These are phyloP conservation scores for Kitagawia praeruptora DNA, from an alignment of 129 eudicot genomes.

Conservation along the genomic window DNA sequence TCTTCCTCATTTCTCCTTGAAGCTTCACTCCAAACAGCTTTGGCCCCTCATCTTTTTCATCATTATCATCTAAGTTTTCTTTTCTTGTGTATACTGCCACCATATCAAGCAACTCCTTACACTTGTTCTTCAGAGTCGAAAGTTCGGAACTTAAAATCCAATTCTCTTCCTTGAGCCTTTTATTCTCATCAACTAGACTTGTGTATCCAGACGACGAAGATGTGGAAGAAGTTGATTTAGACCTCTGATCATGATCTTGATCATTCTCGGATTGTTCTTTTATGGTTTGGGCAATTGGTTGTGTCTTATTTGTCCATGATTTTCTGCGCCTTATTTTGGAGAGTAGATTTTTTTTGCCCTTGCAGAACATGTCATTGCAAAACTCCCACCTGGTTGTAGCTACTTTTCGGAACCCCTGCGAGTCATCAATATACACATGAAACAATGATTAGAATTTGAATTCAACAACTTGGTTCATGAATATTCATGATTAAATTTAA, in stretches of 20 bases:
- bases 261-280: slow-evolving; percentile 23
- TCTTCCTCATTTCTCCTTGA: slow-evolving; percentile 28
- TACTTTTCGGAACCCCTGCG: slow-evolving; percentile 49
- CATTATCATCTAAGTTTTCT: slow-evolving; percentile 4
- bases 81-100: slow-evolving; percentile 32
- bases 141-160: slow-evolving; percentile 51
- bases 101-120: slow-evolving; percentile 66
- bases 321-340: slow-evolving; percentile 67
- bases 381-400: slow-evolving; percentile 90
- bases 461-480: no score
- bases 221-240: slow-evolving; percentile 34
- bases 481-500: no score
- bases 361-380: slow-evolving; percentile 69
- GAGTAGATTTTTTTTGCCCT: slow-evolving; percentile 47
- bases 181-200: slow-evolving; percentile 59
- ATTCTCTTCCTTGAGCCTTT: slow-evolving; percentile 60
- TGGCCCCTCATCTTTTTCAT: slow-evolving; percentile 29
- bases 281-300: slow-evolving; percentile 12
- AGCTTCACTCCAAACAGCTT: slow-evolving; percentile 87
- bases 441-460: no score
- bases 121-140: slow-evolving; percentile 51
- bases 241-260: background rate
- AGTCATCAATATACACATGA: no score
- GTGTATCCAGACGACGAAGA: slow-evolving; percentile 56
- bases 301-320: slow-evolving; percentile 46